These are phyloP conservation scores for Candida boleticola DNA, from an alignment of 805 yeast species.

Conservation along the genomic window DNA sequence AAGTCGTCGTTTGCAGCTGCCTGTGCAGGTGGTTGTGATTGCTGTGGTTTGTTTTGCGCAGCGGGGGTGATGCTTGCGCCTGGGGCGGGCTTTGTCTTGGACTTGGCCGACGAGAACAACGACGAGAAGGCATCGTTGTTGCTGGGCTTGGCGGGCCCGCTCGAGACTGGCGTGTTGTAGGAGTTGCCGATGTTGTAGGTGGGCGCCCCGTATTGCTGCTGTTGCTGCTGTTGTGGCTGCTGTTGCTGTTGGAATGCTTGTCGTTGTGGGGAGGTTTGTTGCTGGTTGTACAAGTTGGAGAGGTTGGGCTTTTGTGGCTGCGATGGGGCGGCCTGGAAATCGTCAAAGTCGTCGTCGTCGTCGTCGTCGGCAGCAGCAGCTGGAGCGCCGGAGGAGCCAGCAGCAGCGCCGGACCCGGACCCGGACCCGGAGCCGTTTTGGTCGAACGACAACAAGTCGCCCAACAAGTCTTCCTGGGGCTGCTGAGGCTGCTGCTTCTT, in stretches of 20 bases:
- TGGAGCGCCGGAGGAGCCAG: too few relatives aligned
- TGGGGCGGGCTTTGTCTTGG: constrained; percentile 23
- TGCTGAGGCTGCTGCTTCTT: constrained; percentile 25
- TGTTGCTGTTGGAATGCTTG: constrained; percentile 12
- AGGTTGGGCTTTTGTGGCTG: constrained; percentile 20
- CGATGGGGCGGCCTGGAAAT: constrained; percentile 69
- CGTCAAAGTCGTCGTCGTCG: constrained; percentile 77
- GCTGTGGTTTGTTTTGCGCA: too few relatives aligned
- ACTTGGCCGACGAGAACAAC: constrained; percentile 63
- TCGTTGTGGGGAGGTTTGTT: constrained; percentile 18
- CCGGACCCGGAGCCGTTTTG: constrained; percentile 15
- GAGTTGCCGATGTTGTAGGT: constrained; percentile 39
- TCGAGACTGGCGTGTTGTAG: constrained; percentile 33
- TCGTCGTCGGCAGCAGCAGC: constrained; percentile 25
- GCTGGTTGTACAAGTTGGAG: constrained; percentile 26
- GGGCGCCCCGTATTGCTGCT: constrained; percentile 16
- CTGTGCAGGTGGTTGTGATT: constrained; percentile 15
- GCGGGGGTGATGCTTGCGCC: too few relatives aligned
- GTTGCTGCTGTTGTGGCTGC: constrained; percentile 15
- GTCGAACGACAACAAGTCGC: constrained; percentile 45
- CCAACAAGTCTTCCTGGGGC: constrained; percentile 48
- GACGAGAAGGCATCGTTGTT: constrained; percentile 71
- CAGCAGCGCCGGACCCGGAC: constrained; percentile 17
- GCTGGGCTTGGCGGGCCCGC: constrained; percentile 1
- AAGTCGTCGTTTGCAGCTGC: constrained; percentile 22